Conservation (phyloP, 257 asterid species). For the Mentha longifolia region DNA sequence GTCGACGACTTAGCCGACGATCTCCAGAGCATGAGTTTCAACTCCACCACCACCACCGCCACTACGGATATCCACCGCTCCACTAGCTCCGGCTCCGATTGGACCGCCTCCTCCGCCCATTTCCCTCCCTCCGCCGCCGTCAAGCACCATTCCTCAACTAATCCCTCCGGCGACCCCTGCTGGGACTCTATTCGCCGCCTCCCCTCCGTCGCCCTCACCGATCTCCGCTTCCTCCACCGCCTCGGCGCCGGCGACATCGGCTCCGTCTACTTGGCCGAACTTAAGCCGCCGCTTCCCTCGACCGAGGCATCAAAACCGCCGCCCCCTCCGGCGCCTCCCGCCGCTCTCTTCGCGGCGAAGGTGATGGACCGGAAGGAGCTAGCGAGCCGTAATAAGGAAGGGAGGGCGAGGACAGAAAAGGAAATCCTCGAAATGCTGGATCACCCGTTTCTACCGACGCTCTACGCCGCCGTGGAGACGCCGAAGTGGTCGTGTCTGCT, state of each 20-base stretch:
- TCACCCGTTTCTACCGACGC: slow-evolving; percentile 91
- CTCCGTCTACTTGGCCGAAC: slow-evolving; percentile 84
- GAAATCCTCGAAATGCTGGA: slow-evolving; percentile 86
- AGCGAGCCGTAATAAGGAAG: slow-evolving; percentile 83
- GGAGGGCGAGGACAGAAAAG: slow-evolving; percentile 83
- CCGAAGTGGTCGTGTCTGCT: slow-evolving; percentile 87
- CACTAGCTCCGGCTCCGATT: slow-evolving; percentile 89
- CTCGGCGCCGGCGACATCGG: slow-evolving; percentile 97
- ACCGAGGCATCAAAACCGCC: slow-evolving; percentile 29
- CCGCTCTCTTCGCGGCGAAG: slow-evolving; percentile 79
- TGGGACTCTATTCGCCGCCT: slow-evolving; percentile 74
- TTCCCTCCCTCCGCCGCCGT: slow-evolving; percentile 37
- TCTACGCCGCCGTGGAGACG: slow-evolving; percentile 77
- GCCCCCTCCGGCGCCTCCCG: slow-evolving; percentile 16
- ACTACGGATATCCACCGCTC: slow-evolving; percentile 84
- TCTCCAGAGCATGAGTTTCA: slow-evolving; percentile 91
- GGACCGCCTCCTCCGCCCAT: slow-evolving; percentile 69
- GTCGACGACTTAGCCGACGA: slow-evolving; percentile 78
- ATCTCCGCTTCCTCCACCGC: slow-evolving; percentile 89
- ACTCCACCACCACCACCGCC: slow-evolving; percentile 76
- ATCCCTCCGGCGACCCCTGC: slow-evolving; percentile 76
- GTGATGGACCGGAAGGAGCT: slow-evolving; percentile 90
- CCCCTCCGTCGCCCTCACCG: slow-evolving; percentile 60
- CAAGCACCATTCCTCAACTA: slow-evolving; percentile 50
- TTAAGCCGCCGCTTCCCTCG: slow-evolving; percentile 47